Evolutionary conservation across 768 basidiomycete species (phyloP).

Genomic region (Boletus eberwhitei): DNA sequence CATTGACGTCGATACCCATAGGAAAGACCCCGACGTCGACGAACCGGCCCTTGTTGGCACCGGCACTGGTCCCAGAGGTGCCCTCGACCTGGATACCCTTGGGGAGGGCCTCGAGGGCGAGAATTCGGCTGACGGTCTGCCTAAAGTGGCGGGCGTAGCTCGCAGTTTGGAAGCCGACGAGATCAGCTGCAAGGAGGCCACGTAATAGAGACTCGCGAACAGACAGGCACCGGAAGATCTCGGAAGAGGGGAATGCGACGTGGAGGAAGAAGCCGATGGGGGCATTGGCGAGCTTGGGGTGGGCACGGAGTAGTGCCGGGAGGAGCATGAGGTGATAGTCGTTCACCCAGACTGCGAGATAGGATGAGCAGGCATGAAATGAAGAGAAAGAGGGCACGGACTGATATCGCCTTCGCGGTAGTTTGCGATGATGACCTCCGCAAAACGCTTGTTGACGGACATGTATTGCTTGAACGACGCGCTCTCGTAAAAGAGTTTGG

Average conservation of each 20-base stretch:
- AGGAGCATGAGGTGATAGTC: constrained; percentile 97
- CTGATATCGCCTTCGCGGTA: constrained; percentile 89
- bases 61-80: constrained; percentile 4
- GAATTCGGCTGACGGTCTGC: constrained; percentile 78
- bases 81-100: constrained; percentile 70
- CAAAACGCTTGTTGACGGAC: constrained; percentile 88
- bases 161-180: constrained; percentile 90
- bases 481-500: constrained; percentile 75
- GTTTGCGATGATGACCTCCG: constrained; percentile 72
- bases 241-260: constrained; percentile 92
- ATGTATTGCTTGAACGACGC: constrained; percentile 82
- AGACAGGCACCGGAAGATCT: constrained; percentile 91
- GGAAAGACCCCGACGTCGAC: constrained; percentile 88
- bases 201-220: constrained; percentile 73
- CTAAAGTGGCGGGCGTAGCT: constrained; percentile 82
- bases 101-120: constrained; percentile 77
- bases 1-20: constrained; percentile 81
- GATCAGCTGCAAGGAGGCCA: constrained; percentile 90
- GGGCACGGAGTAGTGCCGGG: constrained; percentile 76
- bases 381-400: constrained; percentile 17
- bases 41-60: constrained; percentile 46
- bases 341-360: constrained; percentile 66
- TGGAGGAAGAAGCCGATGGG: constrained; percentile 89
- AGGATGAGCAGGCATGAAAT: constrained; percentile 4
- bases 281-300: constrained; percentile 42